Base-by-base conservation (phyloP, 2,329 filamentous ascomycete species). In the Lizonia empirigonia region DNA sequence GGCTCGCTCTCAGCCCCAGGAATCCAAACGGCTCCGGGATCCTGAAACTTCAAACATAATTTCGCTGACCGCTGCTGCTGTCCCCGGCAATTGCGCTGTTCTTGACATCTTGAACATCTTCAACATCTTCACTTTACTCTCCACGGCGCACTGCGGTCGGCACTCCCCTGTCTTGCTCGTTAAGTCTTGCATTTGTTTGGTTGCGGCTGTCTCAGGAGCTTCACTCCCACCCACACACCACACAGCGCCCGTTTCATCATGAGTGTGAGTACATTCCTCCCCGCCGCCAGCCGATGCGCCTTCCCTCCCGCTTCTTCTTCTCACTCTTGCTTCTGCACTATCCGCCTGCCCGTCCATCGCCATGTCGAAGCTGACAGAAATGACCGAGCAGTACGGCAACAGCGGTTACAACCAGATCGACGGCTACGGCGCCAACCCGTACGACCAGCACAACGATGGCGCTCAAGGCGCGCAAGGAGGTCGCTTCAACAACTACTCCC, bases 401-500 rank as follows among this genome's bases (percentile, higher is more conserved):
- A 62, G 61, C 48, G 72, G 71, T 56, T 74, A 75, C 65, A 64
- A 69, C 62, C 69, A 74, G 57, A 69, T 72, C 52, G 73, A 72
- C 56, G 71, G 72, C 51, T 71, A 73, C 62, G 72, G 69, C 59
- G 65, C 72, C 63, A 77, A 79, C 62, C 73, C 72, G 35, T 77
- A 77, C 60, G 73, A 72, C 58, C 68, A 76, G 57, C 70, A 72
- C 55, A 68, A 69, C 54, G 59, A 67, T 42, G 62, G 51, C 49
- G 45, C 45, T 20, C 49, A 50, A 3, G 82, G 82, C 67, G 45
- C 45, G 18, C 49, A 50, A 3, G 82, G 82, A 67, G 79, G 78
- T 67, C 77, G 81, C 57, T 82, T 79, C 68, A 82, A 83, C 69
- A 82, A 82, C 40, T 84, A 83, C 64, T 70, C 71, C 46, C 68